These are phyloP conservation scores for Cryptococcus jaspeensis DNA, from an alignment of 1,284 basidiomycete genomes.

Conservation along the genomic window DNA sequence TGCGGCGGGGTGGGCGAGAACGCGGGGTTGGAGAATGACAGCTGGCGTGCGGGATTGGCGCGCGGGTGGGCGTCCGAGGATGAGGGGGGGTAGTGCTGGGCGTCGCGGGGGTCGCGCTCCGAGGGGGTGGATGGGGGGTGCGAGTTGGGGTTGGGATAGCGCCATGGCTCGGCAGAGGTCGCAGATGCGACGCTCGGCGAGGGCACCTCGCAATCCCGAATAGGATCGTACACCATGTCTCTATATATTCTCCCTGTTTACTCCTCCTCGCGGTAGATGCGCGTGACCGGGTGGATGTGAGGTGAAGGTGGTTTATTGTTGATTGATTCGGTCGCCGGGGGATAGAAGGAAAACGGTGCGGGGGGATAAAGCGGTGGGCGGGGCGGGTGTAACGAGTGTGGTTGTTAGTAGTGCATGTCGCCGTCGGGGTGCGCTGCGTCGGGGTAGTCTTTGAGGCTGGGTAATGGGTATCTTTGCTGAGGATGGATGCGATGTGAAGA, in stretches of 20 bases:
- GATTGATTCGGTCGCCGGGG: no score
- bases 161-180: conserved; percentile 6
- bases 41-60: no score
- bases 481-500: no score
- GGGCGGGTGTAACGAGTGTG: background rate
- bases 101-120: background rate
- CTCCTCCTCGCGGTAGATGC: no score
- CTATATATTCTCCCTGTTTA: no score
- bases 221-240: conserved; percentile 48
- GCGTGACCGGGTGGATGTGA: no score
- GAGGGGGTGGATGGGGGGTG: background rate
- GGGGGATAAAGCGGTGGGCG: background rate
- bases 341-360: no score
- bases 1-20: conserved; percentile 15
- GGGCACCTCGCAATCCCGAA: conserved; percentile 45
- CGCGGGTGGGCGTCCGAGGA: no score
- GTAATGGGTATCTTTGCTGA: no score
- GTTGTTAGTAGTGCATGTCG: no score
- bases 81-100: no score
- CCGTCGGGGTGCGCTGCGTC: background rate
- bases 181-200: conserved; percentile 27
- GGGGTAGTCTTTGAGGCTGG: background rate
- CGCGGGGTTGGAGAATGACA: conserved; percentile 2
- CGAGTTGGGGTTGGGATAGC: background rate
- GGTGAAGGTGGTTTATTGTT: no score